phyloP scores from a whole-genome alignment of 805 yeast species.

The Schwanniomyces pseudopolymorphus region DNA sequence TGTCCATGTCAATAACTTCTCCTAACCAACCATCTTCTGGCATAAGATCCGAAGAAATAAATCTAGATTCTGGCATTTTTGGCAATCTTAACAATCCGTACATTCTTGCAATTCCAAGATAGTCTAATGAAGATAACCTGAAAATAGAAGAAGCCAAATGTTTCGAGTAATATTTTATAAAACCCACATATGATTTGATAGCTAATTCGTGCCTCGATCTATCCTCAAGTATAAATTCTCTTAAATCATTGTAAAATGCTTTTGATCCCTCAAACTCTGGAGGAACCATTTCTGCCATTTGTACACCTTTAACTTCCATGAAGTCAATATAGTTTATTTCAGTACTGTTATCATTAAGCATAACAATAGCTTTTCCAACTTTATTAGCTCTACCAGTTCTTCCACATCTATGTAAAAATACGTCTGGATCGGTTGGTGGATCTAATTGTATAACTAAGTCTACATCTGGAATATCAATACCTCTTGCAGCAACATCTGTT shows the following conservation, averaged over 20 bases:
- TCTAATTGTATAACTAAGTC: conserved; percentile 92
- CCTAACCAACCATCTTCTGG: conserved; percentile 80
- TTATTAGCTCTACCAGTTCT: conserved; percentile 92
- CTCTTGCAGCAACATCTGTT: conserved; percentile 98
- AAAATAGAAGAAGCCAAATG: conserved; percentile 89
- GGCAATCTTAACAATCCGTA: conserved; percentile 86
- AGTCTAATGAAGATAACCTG: conserved; percentile 69
- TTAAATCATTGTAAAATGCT: conserved; percentile 20
- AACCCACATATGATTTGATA: conserved; percentile 77
- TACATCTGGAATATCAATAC: conserved; percentile 92
- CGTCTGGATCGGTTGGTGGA: conserved; percentile 91
- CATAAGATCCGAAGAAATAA: conserved; percentile 45
- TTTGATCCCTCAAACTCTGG: conserved; percentile 24
- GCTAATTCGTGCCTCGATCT: conserved; percentile 82
- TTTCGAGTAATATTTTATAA: conserved; percentile 77
- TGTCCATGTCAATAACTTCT: conserved; percentile 63
- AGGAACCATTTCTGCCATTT: conserved; percentile 42
- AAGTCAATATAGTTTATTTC: conserved; percentile 84
- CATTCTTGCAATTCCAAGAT: conserved; percentile 66
- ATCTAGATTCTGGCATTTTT: conserved; percentile 84
- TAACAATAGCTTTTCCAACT: conserved; percentile 73
- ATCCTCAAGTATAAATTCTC: conserved; percentile 66
- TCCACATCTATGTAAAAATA: conserved; percentile 92
- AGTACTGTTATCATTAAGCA: conserved; percentile 66
- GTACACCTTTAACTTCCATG: conserved; percentile 66